These are phyloP conservation scores for Populus hybrid DNA, from an alignment of 441 rosid genomes.

Conservation along the genomic window DNA sequence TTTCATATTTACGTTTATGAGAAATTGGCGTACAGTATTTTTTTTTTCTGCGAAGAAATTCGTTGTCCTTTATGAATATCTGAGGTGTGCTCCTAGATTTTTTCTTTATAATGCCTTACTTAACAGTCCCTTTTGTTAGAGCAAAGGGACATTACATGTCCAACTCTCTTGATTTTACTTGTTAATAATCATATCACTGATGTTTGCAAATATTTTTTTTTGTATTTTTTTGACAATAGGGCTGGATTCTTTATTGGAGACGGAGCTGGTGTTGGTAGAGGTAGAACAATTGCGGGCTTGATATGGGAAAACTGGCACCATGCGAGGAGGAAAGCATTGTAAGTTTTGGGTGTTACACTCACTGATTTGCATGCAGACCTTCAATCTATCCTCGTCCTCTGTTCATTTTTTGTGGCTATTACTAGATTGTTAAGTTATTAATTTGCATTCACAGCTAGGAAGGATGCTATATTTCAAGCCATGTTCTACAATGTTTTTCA, in stretches of 20 bases:
- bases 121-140: too few relatives aligned
- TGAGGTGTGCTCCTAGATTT: too few relatives aligned
- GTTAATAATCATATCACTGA: too few relatives aligned
- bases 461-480: constrained; percentile 1
- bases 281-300: constrained; percentile 94
- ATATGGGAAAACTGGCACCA: constrained; percentile 96
- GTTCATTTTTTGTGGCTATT: neutral
- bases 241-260: constrained; percentile 99
- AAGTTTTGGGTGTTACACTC: constrained; percentile 35
- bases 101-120: too few relatives aligned
- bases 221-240: constrained; percentile 24
- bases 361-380: constrained; percentile 2
- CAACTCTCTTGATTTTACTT: too few relatives aligned
- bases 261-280: constrained; percentile 99
- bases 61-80: too few relatives aligned
- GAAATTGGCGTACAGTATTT: too few relatives aligned
- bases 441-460: constrained; percentile 9
- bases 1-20: too few relatives aligned
- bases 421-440: neutral
- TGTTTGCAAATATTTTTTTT: too few relatives aligned
- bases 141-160: too few relatives aligned
- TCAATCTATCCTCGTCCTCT: constrained; percentile 2
- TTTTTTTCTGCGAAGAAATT: too few relatives aligned
- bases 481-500: constrained; percentile 9
- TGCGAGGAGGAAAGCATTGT: constrained; percentile 84